Evolutionary conservation across 345 rosid species (phyloP).

Genomic region (Euphorbia pulcherrima): DNA sequence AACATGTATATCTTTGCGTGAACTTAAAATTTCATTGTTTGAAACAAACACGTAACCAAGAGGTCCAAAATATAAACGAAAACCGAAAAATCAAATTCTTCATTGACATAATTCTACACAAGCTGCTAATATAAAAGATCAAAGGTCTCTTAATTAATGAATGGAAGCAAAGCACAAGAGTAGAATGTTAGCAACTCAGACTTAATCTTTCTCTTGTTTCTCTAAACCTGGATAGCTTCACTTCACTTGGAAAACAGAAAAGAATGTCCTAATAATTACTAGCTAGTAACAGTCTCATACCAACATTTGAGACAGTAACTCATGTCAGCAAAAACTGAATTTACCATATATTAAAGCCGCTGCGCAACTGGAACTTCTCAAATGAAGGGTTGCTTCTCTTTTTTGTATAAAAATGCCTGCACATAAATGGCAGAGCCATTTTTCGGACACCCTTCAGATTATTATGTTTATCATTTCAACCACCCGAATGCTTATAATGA

Average conservation of each 20-base stretch:
- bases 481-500: conserved; percentile 27
- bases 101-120: too few species aligned
- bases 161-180: too few species aligned
- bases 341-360: conserved; percentile 28
- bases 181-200: too few species aligned
- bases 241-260: neutral
- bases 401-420: conserved; percentile 33
- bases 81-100: too few species aligned
- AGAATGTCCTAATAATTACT: neutral
- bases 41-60: too few species aligned
- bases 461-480: conserved; percentile 25
- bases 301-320: conserved; percentile 6
- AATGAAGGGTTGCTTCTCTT: conserved; percentile 17
- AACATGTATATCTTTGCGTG: too few species aligned
- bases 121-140: too few species aligned
- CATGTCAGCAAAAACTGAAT: neutral
- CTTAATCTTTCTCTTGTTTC: neutral
- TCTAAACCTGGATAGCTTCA: neutral
- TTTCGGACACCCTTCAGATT: conserved; percentile 22
- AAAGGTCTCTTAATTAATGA: too few species aligned
- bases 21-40: too few species aligned
- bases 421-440: conserved; percentile 31
- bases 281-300: neutral
- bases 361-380: conserved; percentile 25
- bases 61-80: too few species aligned